A percentile compares a stretch with the other conserved stretches of the same genome.
Evolutionary conservation across 2,329 filamentous ascomycete species (phyloP).

Genomic region (Kalmusia sp.): DNA sequence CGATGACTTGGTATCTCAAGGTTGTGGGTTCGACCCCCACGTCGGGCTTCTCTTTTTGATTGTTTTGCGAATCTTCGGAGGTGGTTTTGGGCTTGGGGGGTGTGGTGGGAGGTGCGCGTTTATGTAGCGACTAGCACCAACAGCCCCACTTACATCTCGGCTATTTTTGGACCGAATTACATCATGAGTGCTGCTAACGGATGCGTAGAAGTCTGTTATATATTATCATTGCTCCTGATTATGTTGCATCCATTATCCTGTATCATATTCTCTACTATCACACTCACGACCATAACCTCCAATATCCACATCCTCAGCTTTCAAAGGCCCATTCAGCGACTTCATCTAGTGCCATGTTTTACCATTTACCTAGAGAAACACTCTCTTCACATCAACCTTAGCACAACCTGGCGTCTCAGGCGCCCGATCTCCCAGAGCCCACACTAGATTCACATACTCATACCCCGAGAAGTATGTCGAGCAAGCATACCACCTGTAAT

Average conservation of each 20-base stretch:
- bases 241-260: not conserved
- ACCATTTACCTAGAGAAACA: conserved; percentile 16
- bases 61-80: not conserved
- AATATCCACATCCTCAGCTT: too few relatives aligned
- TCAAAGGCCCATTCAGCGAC: too few relatives aligned
- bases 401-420: conserved; percentile 57
- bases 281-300: too few relatives aligned
- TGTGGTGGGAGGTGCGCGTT: not conserved
- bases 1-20: conserved; percentile 9
- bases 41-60: conserved; percentile 6
- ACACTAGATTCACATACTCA: conserved; percentile 52
- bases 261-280: too few relatives aligned
- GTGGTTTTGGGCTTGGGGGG: not conserved
- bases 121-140: not conserved
- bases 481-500: conserved; percentile 56
- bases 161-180: not conserved
- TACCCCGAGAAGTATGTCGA: conserved; percentile 51
- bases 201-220: not conserved
- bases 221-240: not conserved
- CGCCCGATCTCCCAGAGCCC: conserved; percentile 48
- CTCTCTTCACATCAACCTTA: conserved; percentile 51
- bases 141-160: not conserved
- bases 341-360: not conserved
- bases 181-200: not conserved
- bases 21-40: conserved; percentile 12